Evolutionary conservation across 2,329 filamentous ascomycete genomes (phyloP), one percentile per base, ranked within the genome.

Genomic region (Cryphonectria naterciae): DNA sequence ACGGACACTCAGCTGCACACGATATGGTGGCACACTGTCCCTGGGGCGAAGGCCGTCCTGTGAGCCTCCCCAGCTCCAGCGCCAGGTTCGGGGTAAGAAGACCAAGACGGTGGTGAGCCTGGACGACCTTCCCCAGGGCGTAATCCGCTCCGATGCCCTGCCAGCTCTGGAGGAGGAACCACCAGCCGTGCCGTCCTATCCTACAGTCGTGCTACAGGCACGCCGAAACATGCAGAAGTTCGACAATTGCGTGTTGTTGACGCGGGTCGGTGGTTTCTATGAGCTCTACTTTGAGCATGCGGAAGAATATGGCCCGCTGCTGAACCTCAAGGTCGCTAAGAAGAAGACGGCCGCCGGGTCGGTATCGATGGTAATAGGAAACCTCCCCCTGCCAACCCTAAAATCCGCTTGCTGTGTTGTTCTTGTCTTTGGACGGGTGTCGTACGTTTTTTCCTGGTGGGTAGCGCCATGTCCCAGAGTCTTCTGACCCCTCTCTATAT

Each of bases 271-370:
- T 69, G 92, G 95, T 72, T 99, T 99, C 82, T 99, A 98, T 81
- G 96, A 99, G 87, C 84, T 99, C 71, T 99, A 99, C 82, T 97
- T 98, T 80, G 92, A 97, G 76, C 95, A 99, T 79, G 96, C 97
- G 15, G 93, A 97, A 71, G 91, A 97, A 78, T 92, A 92, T 79
- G 95, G 92, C 1, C 93, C 94, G 1, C 84, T 97, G 61, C 85
- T 99, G 74, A 96, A 94, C 76, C 83, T 99, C 77, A 98, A 98
- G 80, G 90, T 97, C 68, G 91, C 92, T 2, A 88, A 88, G 69
- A 96, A 93, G 79, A 94, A 90, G 80, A 94, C 92, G n/a, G 92
- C 83, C 74, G 91, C 90, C 11, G 93, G 92, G 0, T 87, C 89
- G 32, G 93, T 99, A 25, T 84, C 95, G 7, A 98, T 99, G 95